Evolutionary conservation across 441 rosid species (phyloP), one percentile per base, ranked within the genome.

Genomic region (Erodium trifolium): DNA sequence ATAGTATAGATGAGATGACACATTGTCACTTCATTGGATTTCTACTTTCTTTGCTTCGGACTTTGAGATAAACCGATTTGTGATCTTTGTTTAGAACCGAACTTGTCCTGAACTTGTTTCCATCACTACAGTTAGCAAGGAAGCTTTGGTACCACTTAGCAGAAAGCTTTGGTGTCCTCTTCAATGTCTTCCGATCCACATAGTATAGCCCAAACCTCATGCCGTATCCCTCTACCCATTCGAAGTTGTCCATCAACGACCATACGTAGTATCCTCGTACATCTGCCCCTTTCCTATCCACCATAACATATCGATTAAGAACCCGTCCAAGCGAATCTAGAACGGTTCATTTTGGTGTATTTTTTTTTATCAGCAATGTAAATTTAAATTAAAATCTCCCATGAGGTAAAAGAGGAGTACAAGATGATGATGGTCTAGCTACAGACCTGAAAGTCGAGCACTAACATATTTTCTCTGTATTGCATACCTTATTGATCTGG

Each of bases 161-260:
- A 6, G 87, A 81, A 65, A 60, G 81, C 79, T 80, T 82, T 0
- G 84, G 85, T 3, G 17, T 72, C 13, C 85, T 68, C 49, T 73
- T 3, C 59, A 84, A 76, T 0, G 82, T 81, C 49, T 1, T 14
- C 29, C 72, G 77, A 72, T 84, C 82, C 1, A 80, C 76, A 4
- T 73, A 31, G 67, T 80, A 75, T 1, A 84, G 70, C 34, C 87
- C 85, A 5, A 34, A 80, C 5, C 51, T 45, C 23, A 31, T 6
- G 0, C 70, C 59, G 65, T 78, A 84, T 12, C 85, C 87, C 8
- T 71, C 73, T 2, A 41, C n/a, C 85, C 84, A 82, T 57, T 84
- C 82, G 4, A 84, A 76, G 68, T 80, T 84, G 76, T 82, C 87
- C 62, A 84, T 53, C 70, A 82, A 68, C 72, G 80, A 78, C 87